A percentile compares a stretch with the other conserved stretches of the same genome.
phyloP scores from a whole-genome alignment of 768 basidiomycete genomes.

The Mycena albidolilacea region DNA sequence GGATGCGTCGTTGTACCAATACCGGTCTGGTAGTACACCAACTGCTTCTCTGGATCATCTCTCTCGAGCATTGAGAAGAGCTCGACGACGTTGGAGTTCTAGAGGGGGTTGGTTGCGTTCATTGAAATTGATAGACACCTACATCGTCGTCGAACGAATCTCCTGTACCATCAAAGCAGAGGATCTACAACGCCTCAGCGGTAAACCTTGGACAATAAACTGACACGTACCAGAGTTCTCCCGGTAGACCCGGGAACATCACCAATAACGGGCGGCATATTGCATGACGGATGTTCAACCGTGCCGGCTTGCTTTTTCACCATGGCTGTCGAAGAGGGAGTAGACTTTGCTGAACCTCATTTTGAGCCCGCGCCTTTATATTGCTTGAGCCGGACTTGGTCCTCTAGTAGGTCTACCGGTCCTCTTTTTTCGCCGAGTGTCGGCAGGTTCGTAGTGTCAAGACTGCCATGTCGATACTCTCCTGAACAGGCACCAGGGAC shows the following conservation, averaged over 20 bases:
- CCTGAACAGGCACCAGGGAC: too few species aligned
- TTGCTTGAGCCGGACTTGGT: constrained; percentile 3
- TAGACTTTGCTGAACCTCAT: constrained; percentile 9
- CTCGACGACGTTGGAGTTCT: constrained; percentile 60
- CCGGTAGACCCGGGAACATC: not conserved
- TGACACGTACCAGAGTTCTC: constrained; percentile 13
- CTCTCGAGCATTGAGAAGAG: constrained; percentile 56
- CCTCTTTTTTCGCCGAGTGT: not conserved
- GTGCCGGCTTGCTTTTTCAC: not conserved
- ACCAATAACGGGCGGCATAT: constrained; percentile 6
- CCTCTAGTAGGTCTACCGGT: not conserved
- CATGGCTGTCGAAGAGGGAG: constrained; percentile 12
- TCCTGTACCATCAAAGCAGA: constrained; percentile 73
- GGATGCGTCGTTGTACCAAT: constrained; percentile 12
- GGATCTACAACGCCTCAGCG: constrained; percentile 43
- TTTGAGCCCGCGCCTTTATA: constrained; percentile 10
- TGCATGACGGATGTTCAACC: too few species aligned
- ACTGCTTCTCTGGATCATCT: constrained; percentile 51
- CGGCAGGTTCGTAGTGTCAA: too few species aligned
- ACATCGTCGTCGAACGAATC: constrained; percentile 69
- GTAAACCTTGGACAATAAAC: constrained; percentile 9
- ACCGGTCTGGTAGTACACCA: constrained; percentile 53
- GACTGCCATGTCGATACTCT: too few species aligned
- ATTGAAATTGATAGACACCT: constrained; percentile 28
- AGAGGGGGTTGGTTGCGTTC: constrained; percentile 11